A percentile compares a stretch with the other conserved stretches of the same genome.
phyloP scores from a whole-genome alignment of 2,329 filamentous ascomycete genomes.

The Fusarium sp. region DNA sequence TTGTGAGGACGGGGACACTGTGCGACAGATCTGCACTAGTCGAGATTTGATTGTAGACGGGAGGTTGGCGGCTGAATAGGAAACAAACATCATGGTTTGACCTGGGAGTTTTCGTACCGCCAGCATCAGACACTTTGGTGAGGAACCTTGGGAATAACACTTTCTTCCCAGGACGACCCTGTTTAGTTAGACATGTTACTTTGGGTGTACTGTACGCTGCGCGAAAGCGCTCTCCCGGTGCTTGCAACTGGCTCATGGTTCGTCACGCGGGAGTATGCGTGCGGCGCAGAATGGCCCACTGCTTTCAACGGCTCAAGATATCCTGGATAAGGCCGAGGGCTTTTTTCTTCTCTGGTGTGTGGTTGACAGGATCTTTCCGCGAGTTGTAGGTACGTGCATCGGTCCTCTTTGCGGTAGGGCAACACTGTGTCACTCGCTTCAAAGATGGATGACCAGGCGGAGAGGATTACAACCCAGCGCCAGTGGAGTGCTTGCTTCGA shows the following conservation, averaged over 20 bases:
- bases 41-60: conserved; percentile 46
- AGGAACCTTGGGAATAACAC: neutral
- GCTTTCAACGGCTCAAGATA: conserved; percentile 40
- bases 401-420: conserved; percentile 29
- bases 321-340: conserved; percentile 30
- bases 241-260: conserved; percentile 37
- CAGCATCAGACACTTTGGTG: conserved; percentile 18
- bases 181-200: neutral
- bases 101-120: conserved; percentile 9
- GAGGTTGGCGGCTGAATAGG: conserved; percentile 31
- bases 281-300: conserved; percentile 45
- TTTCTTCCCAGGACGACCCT: neutral
- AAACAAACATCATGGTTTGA: conserved; percentile 1
- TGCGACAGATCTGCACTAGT: conserved; percentile 47
- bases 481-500: conserved; percentile 20
- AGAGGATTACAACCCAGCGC: conserved; percentile 13
- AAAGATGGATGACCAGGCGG: conserved; percentile 21
- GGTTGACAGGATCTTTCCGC: conserved; percentile 35
- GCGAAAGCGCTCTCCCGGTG: neutral
- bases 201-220: neutral
- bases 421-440: conserved; percentile 39
- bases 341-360: neutral
- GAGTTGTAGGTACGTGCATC: conserved; percentile 13
- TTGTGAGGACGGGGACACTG: conserved; percentile 33
- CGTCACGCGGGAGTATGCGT: conserved; percentile 44